These are phyloP conservation scores for Microcera coccophila DNA, from an alignment of 2,329 filamentous ascomycete species.

Conservation along the genomic window DNA sequence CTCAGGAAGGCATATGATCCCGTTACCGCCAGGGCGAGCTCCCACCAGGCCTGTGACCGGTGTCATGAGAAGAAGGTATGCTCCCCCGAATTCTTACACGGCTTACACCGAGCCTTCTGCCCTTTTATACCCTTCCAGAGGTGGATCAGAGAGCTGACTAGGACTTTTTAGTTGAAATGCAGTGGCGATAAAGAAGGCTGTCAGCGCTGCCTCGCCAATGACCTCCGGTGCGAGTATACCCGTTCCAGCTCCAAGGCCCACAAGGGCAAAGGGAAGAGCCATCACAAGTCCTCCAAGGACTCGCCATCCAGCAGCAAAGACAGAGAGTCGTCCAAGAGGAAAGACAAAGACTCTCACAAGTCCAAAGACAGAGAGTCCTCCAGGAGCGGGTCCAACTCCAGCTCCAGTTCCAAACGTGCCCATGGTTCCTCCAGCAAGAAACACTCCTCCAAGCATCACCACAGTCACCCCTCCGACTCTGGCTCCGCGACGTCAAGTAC, in stretches of 20 bases:
- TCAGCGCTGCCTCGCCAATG: slow-evolving; percentile 31
- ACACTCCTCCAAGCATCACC: slow-evolving; percentile 9
- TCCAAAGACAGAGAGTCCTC: slow-evolving; percentile 4
- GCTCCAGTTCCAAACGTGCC: background rate
- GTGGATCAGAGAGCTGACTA: no score
- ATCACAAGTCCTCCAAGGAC: slow-evolving; percentile 9
- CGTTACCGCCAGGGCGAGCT: slow-evolving; percentile 36
- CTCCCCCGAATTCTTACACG: background rate
- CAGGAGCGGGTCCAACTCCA: slow-evolving; percentile 8
- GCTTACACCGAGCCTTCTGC: slow-evolving; percentile 2
- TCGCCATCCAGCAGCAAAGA: background rate
- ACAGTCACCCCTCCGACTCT: slow-evolving; percentile 6
- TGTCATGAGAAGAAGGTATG: slow-evolving; percentile 39
- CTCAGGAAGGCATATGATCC: slow-evolving; percentile 36
- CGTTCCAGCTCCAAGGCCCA: slow-evolving; percentile 32
- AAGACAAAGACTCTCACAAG: slow-evolving; percentile 24
- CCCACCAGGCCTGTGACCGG: slow-evolving; percentile 37
- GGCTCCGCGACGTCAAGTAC: slow-evolving; percentile 12
- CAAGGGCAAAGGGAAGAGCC: slow-evolving; percentile 27
- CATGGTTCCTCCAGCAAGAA: background rate
- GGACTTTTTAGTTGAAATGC: slow-evolving; percentile 35
- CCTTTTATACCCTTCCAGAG: background rate
- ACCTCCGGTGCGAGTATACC: slow-evolving; percentile 34
- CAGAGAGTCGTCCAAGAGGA: no score
- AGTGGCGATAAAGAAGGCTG: slow-evolving; percentile 38